Base-by-base conservation (phyloP, 768 basidiomycete genomes). In the Lyophyllum decastes region DNA sequence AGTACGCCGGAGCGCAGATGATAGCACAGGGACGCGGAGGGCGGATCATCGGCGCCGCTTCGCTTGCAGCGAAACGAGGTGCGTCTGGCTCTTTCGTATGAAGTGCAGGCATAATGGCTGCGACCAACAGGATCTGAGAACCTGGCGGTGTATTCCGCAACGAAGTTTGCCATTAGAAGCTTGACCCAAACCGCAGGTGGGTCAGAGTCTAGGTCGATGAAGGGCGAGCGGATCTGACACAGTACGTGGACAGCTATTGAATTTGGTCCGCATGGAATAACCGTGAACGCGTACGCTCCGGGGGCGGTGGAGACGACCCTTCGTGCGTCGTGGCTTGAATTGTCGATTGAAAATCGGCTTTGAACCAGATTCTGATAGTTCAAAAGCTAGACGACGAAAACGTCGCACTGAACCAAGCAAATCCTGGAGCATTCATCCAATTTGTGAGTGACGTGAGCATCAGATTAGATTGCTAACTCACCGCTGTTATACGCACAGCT, bases 1-100 rank as follows among this genome's bases (percentile, higher is more conserved):
- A 87, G 52, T 76, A 86, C 57, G 88, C 86, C 1, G 86, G 83
- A 17, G 72, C 72, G 51, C 80, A 83, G 62, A 89, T 89, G 88
- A 75, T 85, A 9, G 55, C 64, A 9, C 82, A 83, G 70, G 77
- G 79, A 0, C 71, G 69, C 4, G 79, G 83, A 16, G 83, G 86
- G 1, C 74, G 81, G 17, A 83, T 89, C 57, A 77, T 87, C 25
- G 81, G 87, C 43, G 73, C 75, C 1, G 64, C 64, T 1, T 77
- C 76, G 1, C 8, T 69, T 0, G 60, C 66, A 1, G 76, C 70
- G 26, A 71, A 73, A 55, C 62, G 60, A 61, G 73, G 68, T 67
- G 40, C 54, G 9, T 41, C n/a, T 35, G 17, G 4, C 19, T 2
- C 44, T 24, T 43, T n/a, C 7, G 17, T 43, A 17, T 43, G 8